These are phyloP conservation scores for Fusarium buxicola DNA, from an alignment of 2,329 filamentous ascomycete genomes.

Conservation along the genomic window DNA sequence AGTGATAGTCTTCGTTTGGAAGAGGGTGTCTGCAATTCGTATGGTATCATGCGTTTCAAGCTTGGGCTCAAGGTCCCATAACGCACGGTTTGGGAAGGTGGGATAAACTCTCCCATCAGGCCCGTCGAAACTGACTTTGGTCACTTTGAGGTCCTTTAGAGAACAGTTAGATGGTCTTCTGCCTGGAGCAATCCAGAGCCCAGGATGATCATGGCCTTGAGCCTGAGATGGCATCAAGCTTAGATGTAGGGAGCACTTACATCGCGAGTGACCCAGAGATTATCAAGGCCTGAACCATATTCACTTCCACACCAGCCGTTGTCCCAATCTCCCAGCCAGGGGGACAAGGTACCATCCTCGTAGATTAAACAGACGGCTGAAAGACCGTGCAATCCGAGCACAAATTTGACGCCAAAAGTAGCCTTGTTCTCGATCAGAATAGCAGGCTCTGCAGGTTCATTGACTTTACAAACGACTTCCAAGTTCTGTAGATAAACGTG, in stretches of 20 bases:
- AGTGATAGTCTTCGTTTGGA: neutral
- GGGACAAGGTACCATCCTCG: neutral
- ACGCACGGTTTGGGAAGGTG: neutral
- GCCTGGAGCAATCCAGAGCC: too few relatives aligned
- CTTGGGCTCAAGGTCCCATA: constrained; percentile 11
- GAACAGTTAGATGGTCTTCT: neutral
- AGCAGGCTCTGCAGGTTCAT: neutral
- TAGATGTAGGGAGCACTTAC: neutral
- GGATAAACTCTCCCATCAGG: neutral
- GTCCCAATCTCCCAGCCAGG: neutral
- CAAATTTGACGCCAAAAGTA: neutral
- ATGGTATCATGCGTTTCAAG: neutral
- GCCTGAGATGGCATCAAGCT: too few relatives aligned
- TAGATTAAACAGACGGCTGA: neutral
- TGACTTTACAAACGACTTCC: neutral
- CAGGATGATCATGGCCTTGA: too few relatives aligned
- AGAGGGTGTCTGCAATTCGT: neutral
- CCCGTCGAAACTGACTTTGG: constrained; percentile 4
- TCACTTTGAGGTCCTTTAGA: constrained; percentile 3
- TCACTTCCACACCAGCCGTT: neutral
- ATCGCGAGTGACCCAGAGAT: constrained; percentile 1
- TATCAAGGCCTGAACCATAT: neutral
- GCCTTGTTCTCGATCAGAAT: neutral
- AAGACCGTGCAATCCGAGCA: neutral
- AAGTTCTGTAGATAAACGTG: neutral